phyloP scores from a whole-genome alignment of 2,329 filamentous ascomycete genomes.

The Colletotrichum sp. region DNA sequence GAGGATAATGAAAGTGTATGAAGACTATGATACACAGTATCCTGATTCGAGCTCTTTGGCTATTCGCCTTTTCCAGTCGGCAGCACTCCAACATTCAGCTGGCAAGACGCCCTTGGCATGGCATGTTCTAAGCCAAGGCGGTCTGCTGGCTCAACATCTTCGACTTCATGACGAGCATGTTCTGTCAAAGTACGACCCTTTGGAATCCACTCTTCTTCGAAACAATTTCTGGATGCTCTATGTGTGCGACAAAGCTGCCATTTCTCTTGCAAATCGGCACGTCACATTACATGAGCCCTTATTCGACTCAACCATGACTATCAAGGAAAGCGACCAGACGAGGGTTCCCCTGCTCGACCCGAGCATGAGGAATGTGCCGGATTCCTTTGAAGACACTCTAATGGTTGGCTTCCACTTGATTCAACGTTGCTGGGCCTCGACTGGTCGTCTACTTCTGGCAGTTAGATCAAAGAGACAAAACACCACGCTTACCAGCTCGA shows the following conservation, averaged over 20 bases:
- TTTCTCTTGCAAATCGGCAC: conserved; percentile 43
- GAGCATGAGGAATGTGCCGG: conserved; percentile 19
- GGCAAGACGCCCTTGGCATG: background rate
- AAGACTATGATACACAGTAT: conserved; percentile 44
- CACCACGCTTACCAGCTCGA: background rate
- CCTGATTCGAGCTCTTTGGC: conserved; percentile 46
- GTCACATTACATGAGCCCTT: conserved; percentile 50
- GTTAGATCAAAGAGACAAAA: background rate
- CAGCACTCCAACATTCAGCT: conserved; percentile 43
- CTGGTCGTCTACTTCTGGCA: background rate
- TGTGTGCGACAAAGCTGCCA: conserved; percentile 43
- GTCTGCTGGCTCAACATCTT: conserved; percentile 45
- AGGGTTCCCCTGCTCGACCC: background rate
- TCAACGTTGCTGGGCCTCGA: conserved; percentile 29
- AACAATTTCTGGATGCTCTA: conserved; percentile 45
- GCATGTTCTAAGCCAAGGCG: conserved; percentile 49
- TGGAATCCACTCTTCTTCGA: conserved; percentile 43
- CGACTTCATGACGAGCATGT: conserved; percentile 44
- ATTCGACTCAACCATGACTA: conserved; percentile 43
- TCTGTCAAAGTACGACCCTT: conserved; percentile 32
- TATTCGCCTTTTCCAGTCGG: conserved; percentile 50
- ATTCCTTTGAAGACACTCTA: background rate
- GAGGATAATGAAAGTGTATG: conserved; percentile 39
- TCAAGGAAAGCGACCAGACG: background rate
- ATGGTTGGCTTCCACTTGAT: conserved; percentile 44